Evolutionary conservation across 2,329 filamentous ascomycete genomes (phyloP), one percentile per base, ranked within the genome.

Genomic region (Penicillium sp.): DNA sequence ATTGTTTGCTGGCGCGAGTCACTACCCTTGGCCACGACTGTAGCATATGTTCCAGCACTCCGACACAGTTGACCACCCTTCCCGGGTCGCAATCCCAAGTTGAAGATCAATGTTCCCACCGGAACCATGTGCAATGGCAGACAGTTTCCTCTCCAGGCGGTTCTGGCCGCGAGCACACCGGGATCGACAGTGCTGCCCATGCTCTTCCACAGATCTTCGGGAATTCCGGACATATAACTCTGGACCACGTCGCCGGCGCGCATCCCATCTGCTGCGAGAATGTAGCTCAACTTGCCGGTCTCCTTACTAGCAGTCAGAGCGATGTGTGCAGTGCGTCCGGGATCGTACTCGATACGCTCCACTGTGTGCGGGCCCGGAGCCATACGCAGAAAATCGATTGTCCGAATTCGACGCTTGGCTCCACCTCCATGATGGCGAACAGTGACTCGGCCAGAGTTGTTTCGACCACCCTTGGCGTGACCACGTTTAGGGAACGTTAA

Each of bases 171-270:
- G 60, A 99, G 79, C 74, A 99, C 91, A 88, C 95, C 95, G 11
- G 93, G 92, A 81, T 99, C 94, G 50, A 97, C 84, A 41, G 88
- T 79, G 66, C 94, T 93, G 60, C 94, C 94, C 92, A 99, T 97
- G 71, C 87, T 92, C 50, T 89, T 87, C 68, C 97, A 83, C 55
- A 99, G 79, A 62, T 94, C 89, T 62, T 89, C 82, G 1, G 95
- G 94, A 58, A 99, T 94, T 64, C 94, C 95, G 8, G 87, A 79
- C 64, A 92, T 87, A 77, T 94, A 99, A 76, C 92, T 97, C 79
- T 97, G 89, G 16, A 99, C 87, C 25, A 90, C 82, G 73, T 99
- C 94, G 39, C 95, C 95, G 5, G 90, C 90, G 60, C 93, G 83
- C 85, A 97, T 88, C 11, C 94, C 94, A 66, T 99, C 94, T 0